Evolutionary conservation across 2,329 filamentous ascomycete species (phyloP), one percentile per base, ranked within the genome.

Genomic region (Aspergillus quadricinctus): DNA sequence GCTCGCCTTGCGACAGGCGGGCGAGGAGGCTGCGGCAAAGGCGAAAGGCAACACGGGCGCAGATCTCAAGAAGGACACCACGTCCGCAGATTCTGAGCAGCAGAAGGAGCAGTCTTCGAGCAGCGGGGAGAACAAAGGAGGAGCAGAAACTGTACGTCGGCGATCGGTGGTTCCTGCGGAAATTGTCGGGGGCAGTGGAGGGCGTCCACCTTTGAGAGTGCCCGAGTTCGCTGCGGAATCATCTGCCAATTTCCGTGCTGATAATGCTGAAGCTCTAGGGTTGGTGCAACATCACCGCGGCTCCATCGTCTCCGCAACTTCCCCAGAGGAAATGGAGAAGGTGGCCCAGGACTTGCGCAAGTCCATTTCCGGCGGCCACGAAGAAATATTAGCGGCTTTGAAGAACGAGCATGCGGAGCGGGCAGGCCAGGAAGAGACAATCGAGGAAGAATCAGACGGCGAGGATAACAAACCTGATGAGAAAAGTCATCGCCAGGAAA

Each of bases 1-100:
- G 1, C 58, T 74, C 9, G 72, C 77, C 1, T 61, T 80, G 52
- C 69, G 77, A 50, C 76, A 78, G 63, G 76, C 77, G 1, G 73
- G 77, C 43, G 71, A 72, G 40, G 67, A 75, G 55, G 74, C 73
- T 40, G 72, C 73, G 14, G 65, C 69, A 37, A 72, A 71, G 57
- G 74, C 72, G 2, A 75, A 74, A 51, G 66, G 71, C 25, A 66
- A 62, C 21, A 52, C 63, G 23, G 46, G 43, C 43, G 21, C n/a
- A 14, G 43, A 46, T 7, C 57, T 54, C 48, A 59, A 61, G 54
- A 53, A 61, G 43, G 46, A 60, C 43, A 62, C 49, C 35, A 53
- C 60, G 19, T 28, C 54, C 31, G 57, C 61, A 50, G 53, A 48
- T 29, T 52, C 52, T 48, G 65, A 70, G 48, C 49, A 54, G 53